Evolutionary conservation across 164 flowering plant genomes (phyloP).

Genomic region (Nymphaea colorata): DNA sequence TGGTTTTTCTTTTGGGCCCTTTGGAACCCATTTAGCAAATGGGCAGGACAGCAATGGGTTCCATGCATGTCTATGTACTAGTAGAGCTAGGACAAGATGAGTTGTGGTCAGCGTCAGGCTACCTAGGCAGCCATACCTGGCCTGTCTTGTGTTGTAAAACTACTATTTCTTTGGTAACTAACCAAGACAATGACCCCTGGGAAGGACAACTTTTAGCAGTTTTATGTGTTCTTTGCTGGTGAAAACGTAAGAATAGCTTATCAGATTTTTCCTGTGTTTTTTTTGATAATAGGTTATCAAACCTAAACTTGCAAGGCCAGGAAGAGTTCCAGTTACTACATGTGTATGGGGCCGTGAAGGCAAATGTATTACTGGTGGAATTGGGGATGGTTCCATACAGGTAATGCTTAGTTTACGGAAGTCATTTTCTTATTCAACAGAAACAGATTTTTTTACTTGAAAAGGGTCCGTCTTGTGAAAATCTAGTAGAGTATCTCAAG

Average conservation of each 20-base stretch:
- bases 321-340: conserved; percentile 88
- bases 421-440: not conserved
- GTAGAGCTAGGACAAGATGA: too few relatives aligned
- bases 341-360: conserved; percentile 94
- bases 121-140: too few relatives aligned
- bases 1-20: too few relatives aligned
- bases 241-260: not conserved
- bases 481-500: not conserved
- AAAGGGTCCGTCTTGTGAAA: not conserved
- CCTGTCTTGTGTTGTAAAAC: too few relatives aligned
- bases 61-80: too few relatives aligned
- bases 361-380: conserved; percentile 82
- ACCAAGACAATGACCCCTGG: too few relatives aligned
- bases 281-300: conserved; percentile 57
- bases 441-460: not conserved
- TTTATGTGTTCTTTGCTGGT: not conserved
- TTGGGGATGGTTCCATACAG: conserved; percentile 97
- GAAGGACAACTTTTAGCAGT: too few relatives aligned
- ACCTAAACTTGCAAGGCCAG: conserved; percentile 92
- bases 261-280: not conserved
- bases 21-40: too few relatives aligned
- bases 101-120: too few relatives aligned
- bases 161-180: too few relatives aligned
- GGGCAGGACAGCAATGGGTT: too few relatives aligned
- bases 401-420: conserved; percentile 17